Evolutionary conservation across 768 basidiomycete species (phyloP).

Genomic region (Lentinula sp.): DNA sequence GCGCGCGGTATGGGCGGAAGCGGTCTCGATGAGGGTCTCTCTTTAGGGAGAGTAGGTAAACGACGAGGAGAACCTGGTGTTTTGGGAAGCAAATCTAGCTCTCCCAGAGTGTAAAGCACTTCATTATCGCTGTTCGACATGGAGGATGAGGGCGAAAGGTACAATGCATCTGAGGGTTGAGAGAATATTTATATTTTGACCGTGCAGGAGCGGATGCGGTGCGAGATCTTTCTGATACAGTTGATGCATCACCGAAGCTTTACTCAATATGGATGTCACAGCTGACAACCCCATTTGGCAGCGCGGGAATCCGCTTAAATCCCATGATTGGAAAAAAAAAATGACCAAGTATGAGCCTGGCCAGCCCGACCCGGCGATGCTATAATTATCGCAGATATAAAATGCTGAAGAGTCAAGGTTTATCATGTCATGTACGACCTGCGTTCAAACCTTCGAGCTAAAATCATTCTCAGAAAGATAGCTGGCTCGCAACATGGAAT

Average conservation of each 20-base stretch:
- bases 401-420: background rate
- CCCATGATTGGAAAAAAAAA: background rate
- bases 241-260: slow-evolving; percentile 1
- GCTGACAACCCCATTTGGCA: background rate
- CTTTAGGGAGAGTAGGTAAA: slow-evolving; percentile 14
- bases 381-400: background rate
- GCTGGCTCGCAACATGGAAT: background rate
- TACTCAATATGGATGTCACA: background rate
- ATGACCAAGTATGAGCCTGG: background rate
- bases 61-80: slow-evolving; percentile 9
- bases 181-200: background rate
- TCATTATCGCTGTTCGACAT: background rate
- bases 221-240: background rate
- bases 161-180: background rate
- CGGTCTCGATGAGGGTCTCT: slow-evolving; percentile 31
- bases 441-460: background rate
- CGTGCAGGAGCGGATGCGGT: background rate
- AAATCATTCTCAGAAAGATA: background rate
- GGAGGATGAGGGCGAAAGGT: background rate
- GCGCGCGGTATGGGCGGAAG: slow-evolving; percentile 43
- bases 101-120: background rate
- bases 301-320: background rate
- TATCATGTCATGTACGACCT: background rate
- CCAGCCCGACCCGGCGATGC: background rate
- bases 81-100: background rate